These are phyloP conservation scores for Floccularia luteovirens DNA, from an alignment of 768 basidiomycete species.

Conservation along the genomic window DNA sequence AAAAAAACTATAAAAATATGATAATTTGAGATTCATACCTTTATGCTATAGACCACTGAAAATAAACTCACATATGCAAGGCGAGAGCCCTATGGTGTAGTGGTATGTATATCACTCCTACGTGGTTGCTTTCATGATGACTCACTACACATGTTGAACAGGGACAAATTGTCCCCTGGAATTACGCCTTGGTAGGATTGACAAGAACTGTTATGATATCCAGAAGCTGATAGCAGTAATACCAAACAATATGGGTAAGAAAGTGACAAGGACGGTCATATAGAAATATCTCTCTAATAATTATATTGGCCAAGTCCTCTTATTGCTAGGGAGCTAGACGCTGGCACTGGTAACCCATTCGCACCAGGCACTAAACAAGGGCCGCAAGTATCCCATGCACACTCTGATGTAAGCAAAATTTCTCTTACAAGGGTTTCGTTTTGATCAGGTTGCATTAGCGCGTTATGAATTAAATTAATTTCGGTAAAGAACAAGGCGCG, in stretches of 20 bases:
- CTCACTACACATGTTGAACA: constrained; percentile 25
- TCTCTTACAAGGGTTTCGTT: too few relatives aligned
- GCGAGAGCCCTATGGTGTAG: constrained; percentile 58
- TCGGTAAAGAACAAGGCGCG: constrained; percentile 63
- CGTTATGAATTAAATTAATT: constrained; percentile 68
- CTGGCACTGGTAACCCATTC: constrained; percentile 61
- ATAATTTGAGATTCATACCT: too few relatives aligned
- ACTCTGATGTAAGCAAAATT: constrained; percentile 60
- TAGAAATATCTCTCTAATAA: too few relatives aligned
- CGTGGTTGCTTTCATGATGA: background rate
- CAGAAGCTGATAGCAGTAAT: too few relatives aligned
- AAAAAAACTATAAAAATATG: constrained; percentile 68
- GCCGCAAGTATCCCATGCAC: constrained; percentile 63
- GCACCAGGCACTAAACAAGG: constrained; percentile 48
- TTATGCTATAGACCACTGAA: constrained; percentile 42
- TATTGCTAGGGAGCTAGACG: constrained; percentile 38
- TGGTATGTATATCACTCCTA: constrained; percentile 19
- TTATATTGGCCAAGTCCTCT: constrained; percentile 54
- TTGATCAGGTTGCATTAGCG: too few relatives aligned
- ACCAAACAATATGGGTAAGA: constrained; percentile 10
- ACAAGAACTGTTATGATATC: too few relatives aligned
- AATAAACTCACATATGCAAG: constrained; percentile 59
- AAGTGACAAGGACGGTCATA: too few relatives aligned
- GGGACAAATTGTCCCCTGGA: constrained; percentile 60
- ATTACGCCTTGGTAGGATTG: constrained; percentile 23